These are phyloP conservation scores for Dicorynia guianensis DNA, from an alignment of 306 rosid species.

Conservation along the genomic window DNA sequence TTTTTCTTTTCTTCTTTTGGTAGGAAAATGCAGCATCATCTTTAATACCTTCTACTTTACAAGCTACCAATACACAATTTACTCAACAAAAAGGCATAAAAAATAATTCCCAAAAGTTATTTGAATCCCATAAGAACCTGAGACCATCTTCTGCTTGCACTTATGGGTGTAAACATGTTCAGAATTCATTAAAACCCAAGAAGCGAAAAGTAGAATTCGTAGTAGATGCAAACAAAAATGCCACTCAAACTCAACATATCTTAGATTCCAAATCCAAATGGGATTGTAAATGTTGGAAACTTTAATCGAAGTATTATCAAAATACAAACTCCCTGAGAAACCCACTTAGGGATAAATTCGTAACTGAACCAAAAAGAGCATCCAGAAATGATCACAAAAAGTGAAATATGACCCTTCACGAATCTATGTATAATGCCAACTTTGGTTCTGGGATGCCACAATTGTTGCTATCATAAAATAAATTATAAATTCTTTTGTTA, in stretches of 20 bases:
- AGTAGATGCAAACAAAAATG: not conserved
- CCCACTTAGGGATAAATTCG: not conserved
- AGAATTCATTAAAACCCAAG: not conserved
- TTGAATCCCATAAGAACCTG: not conserved
- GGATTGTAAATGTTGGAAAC: conserved; percentile 4
- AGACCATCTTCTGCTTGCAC: not conserved
- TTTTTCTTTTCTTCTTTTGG: too few species aligned
- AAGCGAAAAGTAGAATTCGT: not conserved
- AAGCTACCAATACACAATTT: not conserved
- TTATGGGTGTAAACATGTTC: not conserved
- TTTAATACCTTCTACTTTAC: conserved; percentile 28
- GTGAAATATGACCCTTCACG: not conserved
- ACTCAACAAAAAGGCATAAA: not conserved
- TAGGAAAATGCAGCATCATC: conserved; percentile 81
- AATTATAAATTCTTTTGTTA: too few species aligned
- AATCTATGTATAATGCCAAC: not conserved
- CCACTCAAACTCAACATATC: not conserved
- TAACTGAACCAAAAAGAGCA: not conserved
- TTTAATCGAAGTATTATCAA: not conserved
- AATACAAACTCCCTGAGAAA: not conserved
- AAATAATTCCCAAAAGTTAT: not conserved
- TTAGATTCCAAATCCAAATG: not conserved
- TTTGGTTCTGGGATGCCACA: not conserved
- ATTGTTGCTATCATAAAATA: not conserved
- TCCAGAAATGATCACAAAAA: not conserved